A percentile compares a stretch with the other conserved stretches of the same genome.
Conservation (phyloP, 2,329 filamentous ascomycete genomes). For the Anthostomella pinea region DNA sequence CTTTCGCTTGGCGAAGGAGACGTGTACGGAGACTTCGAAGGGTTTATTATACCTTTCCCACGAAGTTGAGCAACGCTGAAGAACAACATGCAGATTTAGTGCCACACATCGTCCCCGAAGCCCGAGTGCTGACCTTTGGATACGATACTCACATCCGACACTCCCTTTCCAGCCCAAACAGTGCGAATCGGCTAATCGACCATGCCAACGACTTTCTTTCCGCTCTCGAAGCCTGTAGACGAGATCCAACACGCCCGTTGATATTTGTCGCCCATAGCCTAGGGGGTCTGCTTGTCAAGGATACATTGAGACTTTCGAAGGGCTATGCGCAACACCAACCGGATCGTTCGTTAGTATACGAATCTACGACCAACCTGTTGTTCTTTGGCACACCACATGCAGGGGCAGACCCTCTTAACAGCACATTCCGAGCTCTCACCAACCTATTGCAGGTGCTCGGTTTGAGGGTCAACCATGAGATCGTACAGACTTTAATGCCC, state of each 20-base stretch:
- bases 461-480: slow-evolving; percentile 6
- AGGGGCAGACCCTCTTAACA: slow-evolving; percentile 9
- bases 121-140: slow-evolving; percentile 9
- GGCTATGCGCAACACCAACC: slow-evolving; percentile 2
- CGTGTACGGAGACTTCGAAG: too few species aligned
- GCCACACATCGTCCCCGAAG: slow-evolving; percentile 5
- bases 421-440: not conserved
- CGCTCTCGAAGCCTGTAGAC: slow-evolving; percentile 3
- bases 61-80: too few species aligned
- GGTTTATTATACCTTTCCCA: too few species aligned
- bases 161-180: slow-evolving; percentile 2
- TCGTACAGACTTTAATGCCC: slow-evolving; percentile 9
- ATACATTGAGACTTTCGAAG: slow-evolving; percentile 7
- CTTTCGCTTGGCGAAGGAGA: too few species aligned
- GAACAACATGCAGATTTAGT: slow-evolving; percentile 6
- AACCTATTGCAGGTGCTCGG: not conserved
- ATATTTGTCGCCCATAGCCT: slow-evolving; percentile 12
- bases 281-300: slow-evolving; percentile 11
- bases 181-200: slow-evolving; percentile 6
- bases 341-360: slow-evolving; percentile 1
- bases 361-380: slow-evolving; percentile 4
- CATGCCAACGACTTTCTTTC: slow-evolving; percentile 9
- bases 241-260: slow-evolving; percentile 1
- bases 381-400: slow-evolving; percentile 14
- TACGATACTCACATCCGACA: slow-evolving; percentile 13